Evolutionary conservation across 2,329 filamentous ascomycete genomes (phyloP).

Genomic region (Leptographium lundbergii): DNA sequence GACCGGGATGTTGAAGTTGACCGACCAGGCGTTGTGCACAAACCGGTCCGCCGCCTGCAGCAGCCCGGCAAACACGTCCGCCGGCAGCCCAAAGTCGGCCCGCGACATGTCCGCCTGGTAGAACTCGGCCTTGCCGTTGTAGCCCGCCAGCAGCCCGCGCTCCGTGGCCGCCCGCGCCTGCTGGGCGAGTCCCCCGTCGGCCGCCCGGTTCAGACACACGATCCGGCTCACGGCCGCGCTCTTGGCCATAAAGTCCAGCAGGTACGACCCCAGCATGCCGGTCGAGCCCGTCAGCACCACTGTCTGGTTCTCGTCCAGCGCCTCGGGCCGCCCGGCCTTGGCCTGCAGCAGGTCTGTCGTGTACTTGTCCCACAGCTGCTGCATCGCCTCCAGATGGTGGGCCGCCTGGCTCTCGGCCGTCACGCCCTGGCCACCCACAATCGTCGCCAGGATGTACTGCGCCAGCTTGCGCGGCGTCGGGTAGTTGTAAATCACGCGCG

Average conservation of each 20-base stretch:
- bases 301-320: slow-evolving; percentile 20
- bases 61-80: slow-evolving; percentile 21
- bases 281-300: slow-evolving; percentile 36
- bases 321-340: slow-evolving; percentile 15
- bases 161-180: slow-evolving; percentile 21
- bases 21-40: slow-evolving; percentile 44
- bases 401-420: not conserved
- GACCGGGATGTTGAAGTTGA: slow-evolving; percentile 39
- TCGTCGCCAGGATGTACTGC: slow-evolving; percentile 16
- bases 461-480: slow-evolving; percentile 24
- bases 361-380: slow-evolving; percentile 23
- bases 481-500: slow-evolving; percentile 26
- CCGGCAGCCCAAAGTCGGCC: slow-evolving; percentile 32
- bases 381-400: slow-evolving; percentile 17
- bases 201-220: slow-evolving; percentile 33
- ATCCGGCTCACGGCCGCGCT: slow-evolving; percentile 20
- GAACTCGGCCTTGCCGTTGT: slow-evolving; percentile 23
- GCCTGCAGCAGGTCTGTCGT: slow-evolving; percentile 18
- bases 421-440: not conserved
- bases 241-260: slow-evolving; percentile 25
- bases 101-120: slow-evolving; percentile 34
- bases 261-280: slow-evolving; percentile 34
- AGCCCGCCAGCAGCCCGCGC: not conserved
- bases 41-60: slow-evolving; percentile 28
- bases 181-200: slow-evolving; percentile 24